Evolutionary conservation across 352 stramenopile genomes (phyloP), one percentile per base, ranked within the genome.

Genomic region (Phytopythium litorale): DNA sequence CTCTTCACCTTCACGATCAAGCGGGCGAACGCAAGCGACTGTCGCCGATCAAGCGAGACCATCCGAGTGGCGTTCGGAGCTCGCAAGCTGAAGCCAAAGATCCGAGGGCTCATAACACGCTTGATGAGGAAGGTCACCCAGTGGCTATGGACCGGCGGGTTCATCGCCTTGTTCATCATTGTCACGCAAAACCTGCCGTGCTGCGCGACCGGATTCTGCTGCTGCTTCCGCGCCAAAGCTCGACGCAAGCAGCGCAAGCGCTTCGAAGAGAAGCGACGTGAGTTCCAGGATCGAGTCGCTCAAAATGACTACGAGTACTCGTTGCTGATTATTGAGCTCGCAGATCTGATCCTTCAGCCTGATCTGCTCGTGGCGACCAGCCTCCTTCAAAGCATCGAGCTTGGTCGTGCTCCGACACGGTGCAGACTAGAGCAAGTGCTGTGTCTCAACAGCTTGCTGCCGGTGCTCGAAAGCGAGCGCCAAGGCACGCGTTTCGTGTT

Each of bases 251-350:
- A 70, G 19, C 65, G 79, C 13, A 52, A 58, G 13, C 56, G 72
- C 4, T 79, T 89, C 51, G 76, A 87, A 32, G 51, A 73, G 21
- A 55, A 75, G 13, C 78, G 66, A 6, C 64, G 45, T 12, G 48
- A 58, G 2, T 81, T 89, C 57, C 54, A 76, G 19, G 56, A 73
- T 5, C 72, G 88, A 63, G 73, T 89, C 2, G 77, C 75, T 1
- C 84, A 91, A 60, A 91, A 90, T 53, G 76, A 93, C 49, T 62
- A 74, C 35, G 84, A 93, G 40, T 93, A 93, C 58, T 89, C 84
- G 4, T n/a, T 74, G 16, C 38, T 93, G 21, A 63, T 91, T 5
- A 67, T 79, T 54, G 67, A 71, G 42, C 55, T 91, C 3, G 68
- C 67, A 0, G 59, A 87, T 59, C 42, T 86, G 25, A 28, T 90